Conservation (phyloP, 163 green algal species). For the Scenedesmus sp. region DNA sequence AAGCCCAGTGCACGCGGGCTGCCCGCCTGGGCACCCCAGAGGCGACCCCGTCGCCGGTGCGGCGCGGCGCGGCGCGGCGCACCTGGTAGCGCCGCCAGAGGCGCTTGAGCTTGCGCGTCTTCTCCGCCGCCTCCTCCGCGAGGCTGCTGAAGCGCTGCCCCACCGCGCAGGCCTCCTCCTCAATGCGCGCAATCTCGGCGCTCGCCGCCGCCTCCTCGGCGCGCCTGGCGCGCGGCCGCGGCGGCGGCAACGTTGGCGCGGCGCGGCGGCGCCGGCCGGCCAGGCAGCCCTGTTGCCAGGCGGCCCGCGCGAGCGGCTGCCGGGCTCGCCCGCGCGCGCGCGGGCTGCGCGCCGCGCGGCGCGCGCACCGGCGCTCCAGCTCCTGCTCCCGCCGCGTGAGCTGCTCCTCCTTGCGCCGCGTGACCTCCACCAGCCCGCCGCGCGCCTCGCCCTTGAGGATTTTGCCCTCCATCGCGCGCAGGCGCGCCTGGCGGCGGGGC, state of each 20-base stretch:
- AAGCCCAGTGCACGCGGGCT: no score
- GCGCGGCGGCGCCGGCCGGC: not conserved
- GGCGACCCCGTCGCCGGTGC: not conserved
- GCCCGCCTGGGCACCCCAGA: no score
- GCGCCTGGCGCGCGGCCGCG: conserved; percentile 45
- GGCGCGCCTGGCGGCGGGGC: conserved; percentile 13
- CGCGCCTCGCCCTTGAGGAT: conserved; percentile 67
- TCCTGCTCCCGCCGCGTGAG: conserved; percentile 57
- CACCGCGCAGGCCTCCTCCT: conserved; percentile 52
- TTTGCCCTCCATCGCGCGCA: conserved; percentile 71
- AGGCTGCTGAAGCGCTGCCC: conserved; percentile 68
- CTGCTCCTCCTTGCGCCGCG: conserved; percentile 69
- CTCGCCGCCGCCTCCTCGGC: conserved; percentile 52
- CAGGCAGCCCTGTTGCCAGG: no score
- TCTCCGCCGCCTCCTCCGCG: conserved; percentile 69
- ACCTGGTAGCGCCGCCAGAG: conserved; percentile 69
- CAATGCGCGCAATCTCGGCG: conserved; percentile 51
- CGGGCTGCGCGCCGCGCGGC: no score
- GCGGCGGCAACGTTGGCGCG: not conserved
- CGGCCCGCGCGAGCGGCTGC: no score
- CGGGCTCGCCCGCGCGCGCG: no score
- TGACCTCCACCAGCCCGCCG: conserved; percentile 63
- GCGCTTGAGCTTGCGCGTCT: conserved; percentile 76
- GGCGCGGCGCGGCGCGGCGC: not conserved
- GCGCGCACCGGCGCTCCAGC: conserved; percentile 37